These are phyloP conservation scores for Mucor plumbeus DNA, from an alignment of 371 early-diverging fungal species.

Conservation along the genomic window DNA sequence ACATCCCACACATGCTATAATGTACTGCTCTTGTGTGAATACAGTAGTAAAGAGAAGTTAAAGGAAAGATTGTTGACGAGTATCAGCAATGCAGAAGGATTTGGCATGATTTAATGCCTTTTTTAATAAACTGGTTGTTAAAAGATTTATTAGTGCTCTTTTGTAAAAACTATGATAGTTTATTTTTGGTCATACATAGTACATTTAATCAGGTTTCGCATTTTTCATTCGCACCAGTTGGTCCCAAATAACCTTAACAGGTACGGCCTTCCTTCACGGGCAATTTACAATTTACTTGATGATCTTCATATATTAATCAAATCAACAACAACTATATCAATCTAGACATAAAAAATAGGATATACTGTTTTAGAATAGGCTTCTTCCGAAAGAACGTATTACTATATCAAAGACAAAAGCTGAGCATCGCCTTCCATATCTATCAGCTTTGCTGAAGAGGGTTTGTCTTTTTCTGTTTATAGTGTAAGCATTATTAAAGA, in stretches of 20 bases:
- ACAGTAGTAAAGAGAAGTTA: constrained; percentile 78
- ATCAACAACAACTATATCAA: no score
- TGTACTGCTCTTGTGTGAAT: constrained; percentile 91
- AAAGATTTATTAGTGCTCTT: no score
- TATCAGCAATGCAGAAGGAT: constrained; percentile 87
- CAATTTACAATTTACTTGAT: neutral
- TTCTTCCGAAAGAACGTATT: neutral
- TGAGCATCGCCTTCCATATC: neutral
- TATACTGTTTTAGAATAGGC: neutral
- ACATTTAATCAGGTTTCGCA: no score
- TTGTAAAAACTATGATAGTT: no score
- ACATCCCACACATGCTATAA: constrained; percentile 93
- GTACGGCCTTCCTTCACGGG: no score
- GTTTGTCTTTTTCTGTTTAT: constrained; percentile 19
- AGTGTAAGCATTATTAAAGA: neutral
- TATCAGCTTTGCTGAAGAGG: neutral
- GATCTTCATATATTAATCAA: no score
- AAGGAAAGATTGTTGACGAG: constrained; percentile 78
- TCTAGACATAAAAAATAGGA: neutral
- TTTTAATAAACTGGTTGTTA: no score
- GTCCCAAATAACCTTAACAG: no score
- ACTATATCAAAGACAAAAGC: neutral
- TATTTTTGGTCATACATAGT: no score
- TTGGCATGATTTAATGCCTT: constrained; percentile 67
- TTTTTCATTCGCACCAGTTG: no score